phyloP scores from a whole-genome alignment of 768 basidiomycete genomes.

The Butyriboletus loyo region DNA sequence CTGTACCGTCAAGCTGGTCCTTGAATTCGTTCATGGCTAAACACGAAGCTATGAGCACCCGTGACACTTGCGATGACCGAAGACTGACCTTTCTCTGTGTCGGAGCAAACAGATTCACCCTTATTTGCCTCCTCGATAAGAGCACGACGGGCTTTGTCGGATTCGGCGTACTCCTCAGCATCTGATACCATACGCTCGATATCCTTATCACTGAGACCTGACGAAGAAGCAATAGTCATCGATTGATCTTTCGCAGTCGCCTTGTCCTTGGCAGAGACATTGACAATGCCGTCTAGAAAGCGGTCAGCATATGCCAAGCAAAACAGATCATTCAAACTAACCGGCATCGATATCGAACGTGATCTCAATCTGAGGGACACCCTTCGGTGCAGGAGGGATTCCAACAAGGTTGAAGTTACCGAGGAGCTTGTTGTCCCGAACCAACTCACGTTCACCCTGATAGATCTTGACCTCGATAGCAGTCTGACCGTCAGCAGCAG shows the following conservation, averaged over 20 bases:
- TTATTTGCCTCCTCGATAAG: constrained; percentile 97
- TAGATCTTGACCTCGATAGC: constrained; percentile 99
- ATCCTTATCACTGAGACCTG: constrained; percentile 93
- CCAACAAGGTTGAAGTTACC: constrained; percentile 99
- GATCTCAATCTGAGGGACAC: constrained; percentile 76
- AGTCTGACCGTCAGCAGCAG: constrained; percentile 98
- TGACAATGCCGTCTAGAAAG: constrained; percentile 83
- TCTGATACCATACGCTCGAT: constrained; percentile 97
- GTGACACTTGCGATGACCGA: not conserved
- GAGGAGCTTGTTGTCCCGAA: constrained; percentile 96
- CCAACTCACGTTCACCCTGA: constrained; percentile 99
- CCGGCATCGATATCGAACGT: constrained; percentile 98
- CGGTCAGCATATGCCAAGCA: not conserved
- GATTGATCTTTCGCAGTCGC: constrained; percentile 88
- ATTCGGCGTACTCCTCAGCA: constrained; percentile 90
- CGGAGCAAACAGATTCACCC: constrained; percentile 89
- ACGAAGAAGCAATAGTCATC: constrained; percentile 97
- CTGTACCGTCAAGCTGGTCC: constrained; percentile 87
- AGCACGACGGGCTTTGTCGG: constrained; percentile 81
- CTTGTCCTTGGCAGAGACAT: constrained; percentile 95
- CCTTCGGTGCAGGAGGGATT: constrained; percentile 81
- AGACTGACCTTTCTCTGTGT: constrained; percentile 88
- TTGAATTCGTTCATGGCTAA: constrained; percentile 96
- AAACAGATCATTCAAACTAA: constrained; percentile 26
- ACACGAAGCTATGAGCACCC: constrained; percentile 2